Percentiles rank a stretch among this genome's conserved stretches.
Evolutionary conservation across 495 filamentous ascomycete genomes (phyloP).

Genomic region (Hypomontagnella submonticulosa): DNA sequence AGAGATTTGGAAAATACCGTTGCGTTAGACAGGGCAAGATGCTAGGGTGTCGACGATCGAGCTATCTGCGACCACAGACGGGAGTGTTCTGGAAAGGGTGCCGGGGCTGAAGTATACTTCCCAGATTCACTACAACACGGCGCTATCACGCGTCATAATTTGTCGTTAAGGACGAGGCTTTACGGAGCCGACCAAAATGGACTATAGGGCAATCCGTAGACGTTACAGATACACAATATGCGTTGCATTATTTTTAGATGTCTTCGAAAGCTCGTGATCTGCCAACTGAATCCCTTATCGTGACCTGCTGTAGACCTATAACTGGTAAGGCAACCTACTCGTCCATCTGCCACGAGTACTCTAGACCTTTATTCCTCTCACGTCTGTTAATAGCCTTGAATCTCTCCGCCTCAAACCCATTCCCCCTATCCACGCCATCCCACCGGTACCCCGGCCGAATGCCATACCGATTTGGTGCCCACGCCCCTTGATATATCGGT

Average conservation of each 20-base stretch:
- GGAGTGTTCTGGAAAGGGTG: slow-evolving; percentile 5
- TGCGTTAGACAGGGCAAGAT: slow-evolving; percentile 7
- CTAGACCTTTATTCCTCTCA: slow-evolving; percentile 77
- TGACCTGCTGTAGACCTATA: slow-evolving; percentile 8
- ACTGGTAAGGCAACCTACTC: slow-evolving; percentile 58
- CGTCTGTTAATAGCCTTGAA: slow-evolving; percentile 85
- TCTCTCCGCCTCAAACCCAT: slow-evolving; percentile 94
- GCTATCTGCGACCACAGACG: background rate
- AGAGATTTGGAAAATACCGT: slow-evolving; percentile 10
- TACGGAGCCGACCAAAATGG: slow-evolving; percentile 13
- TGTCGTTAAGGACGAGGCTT: slow-evolving; percentile 7
- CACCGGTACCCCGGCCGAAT: slow-evolving; percentile 92
- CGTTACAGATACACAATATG: slow-evolving; percentile 32
- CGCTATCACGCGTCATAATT: background rate
- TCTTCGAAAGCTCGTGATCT: background rate
- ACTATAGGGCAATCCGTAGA: slow-evolving; percentile 19
- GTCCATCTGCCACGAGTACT: slow-evolving; percentile 97
- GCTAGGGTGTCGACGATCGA: background rate
- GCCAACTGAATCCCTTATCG: background rate
- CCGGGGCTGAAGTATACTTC: background rate
- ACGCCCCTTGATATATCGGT: slow-evolving; percentile 82
- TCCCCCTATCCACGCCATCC: slow-evolving; percentile 97
- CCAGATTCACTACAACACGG: slow-evolving; percentile 1
- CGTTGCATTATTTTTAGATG: slow-evolving; percentile 3
- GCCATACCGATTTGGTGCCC: slow-evolving; percentile 91